Base-by-base conservation (phyloP, 192 early-diverging fungal genomes). In the Backusella liffmaniae region DNA sequence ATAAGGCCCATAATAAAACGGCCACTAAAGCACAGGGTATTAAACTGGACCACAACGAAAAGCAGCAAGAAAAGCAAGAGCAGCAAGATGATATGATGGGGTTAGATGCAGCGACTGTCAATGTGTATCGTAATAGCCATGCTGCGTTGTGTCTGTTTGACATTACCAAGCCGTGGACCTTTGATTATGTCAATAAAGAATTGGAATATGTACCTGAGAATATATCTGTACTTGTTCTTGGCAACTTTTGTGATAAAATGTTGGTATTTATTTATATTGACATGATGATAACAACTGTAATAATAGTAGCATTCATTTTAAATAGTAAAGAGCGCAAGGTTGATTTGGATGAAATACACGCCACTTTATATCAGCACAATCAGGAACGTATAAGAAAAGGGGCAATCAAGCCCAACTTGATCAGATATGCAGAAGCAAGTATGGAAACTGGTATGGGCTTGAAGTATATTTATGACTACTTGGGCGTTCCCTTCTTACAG, bases 81-180 rank as follows among this genome's bases (percentile, higher is more conserved):
- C 10, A 36, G 12, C 66, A 73, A 15, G 49, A 51, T 1, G 42
- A 29, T 62, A 72, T 74, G 16, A 23, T 81, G 32, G 80, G 84
- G 3, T 49, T 90, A 1, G 89, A 90, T 72, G 89, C 89, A 9
- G 83, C 81, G 1, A 90, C 85, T 1, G 84, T 90, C 18, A 83
- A 90, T 77, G 89, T 90, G 15, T 90, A 90, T 72, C 71, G 89
- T 7, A 88, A 90, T 70, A 84, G 83, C 2, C 84, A 90, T 26
- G 86, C 83, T 3, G 84, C 86, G 1, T 80, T 90, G 18, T 79
- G 89, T 41, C 21, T 89, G 51, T 90, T 89, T 77, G 89, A 90
- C 73, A 70, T 88, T 21, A 86, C 88, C 15, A 90, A 90, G 68
- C 80, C 76, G 39, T 90, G 89, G 89, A 90, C 89, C 1, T 87